These are phyloP conservation scores for Phallus indusiatus DNA, from an alignment of 768 basidiomycete species.

Conservation along the genomic window DNA sequence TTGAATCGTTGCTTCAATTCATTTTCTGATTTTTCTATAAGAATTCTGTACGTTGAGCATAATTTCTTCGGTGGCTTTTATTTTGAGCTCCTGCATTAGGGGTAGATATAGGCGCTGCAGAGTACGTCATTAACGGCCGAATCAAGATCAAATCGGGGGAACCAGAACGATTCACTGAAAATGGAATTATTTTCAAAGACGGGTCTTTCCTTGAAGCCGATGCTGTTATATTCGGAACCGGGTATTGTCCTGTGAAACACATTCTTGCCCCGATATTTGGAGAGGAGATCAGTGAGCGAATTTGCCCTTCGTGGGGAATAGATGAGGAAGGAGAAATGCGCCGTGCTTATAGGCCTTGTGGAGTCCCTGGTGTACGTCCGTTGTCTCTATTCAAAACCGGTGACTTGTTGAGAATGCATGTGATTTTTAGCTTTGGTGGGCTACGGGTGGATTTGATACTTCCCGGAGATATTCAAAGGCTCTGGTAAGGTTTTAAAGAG, in stretches of 20 bases:
- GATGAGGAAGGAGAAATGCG: constrained; percentile 1
- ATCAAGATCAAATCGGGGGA: constrained; percentile 7
- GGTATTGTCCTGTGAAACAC: not conserved
- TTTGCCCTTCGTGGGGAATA: not conserved
- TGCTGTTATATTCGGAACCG: constrained; percentile 6
- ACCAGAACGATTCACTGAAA: not conserved
- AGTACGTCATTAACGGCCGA: constrained; percentile 5
- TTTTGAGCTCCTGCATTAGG: not conserved
- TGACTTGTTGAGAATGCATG: not conserved
- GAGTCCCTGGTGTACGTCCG: not conserved
- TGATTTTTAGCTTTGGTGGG: constrained; percentile 7
- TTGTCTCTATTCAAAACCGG: not conserved
- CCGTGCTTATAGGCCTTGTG: not conserved
- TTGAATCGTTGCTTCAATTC: not conserved
- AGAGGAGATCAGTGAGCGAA: not conserved
- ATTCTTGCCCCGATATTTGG: not conserved
- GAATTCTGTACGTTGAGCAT: not conserved
- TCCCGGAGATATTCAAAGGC: constrained; percentile 28
- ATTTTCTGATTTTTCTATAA: not conserved
- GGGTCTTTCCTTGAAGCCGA: constrained; percentile 8
- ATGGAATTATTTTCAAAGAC: constrained; percentile 4
- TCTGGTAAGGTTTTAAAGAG: constrained; percentile 19
- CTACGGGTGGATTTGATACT: constrained; percentile 24
- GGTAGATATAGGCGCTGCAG: constrained; percentile 8
- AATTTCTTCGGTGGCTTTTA: not conserved